Percentiles rank a stretch among this genome's conserved stretches.
Conservation (phyloP, 2,329 filamentous ascomycete genomes). For the Hymenotorrendiella dingleyae region DNA sequence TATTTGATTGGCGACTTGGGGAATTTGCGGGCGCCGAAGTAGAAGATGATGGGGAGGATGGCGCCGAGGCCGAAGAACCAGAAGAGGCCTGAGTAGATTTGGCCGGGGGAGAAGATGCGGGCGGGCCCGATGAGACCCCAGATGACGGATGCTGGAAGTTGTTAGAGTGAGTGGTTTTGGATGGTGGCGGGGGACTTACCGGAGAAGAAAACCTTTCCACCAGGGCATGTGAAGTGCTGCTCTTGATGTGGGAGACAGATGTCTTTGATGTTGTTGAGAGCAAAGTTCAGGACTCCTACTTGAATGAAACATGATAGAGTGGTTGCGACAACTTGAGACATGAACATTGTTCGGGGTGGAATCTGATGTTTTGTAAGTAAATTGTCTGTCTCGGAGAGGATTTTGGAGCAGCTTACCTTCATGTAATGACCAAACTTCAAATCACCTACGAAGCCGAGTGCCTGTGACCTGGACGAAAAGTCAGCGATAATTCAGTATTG, state of each 20-base stretch:
- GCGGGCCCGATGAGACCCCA: slow-evolving; percentile 69
- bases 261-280: slow-evolving; percentile 54
- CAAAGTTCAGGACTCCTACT: slow-evolving; percentile 55
- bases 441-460: slow-evolving; percentile 40
- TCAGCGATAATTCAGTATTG: not conserved
- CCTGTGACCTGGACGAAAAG: slow-evolving; percentile 23
- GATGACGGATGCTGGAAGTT: slow-evolving; percentile 63
- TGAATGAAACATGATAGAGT: slow-evolving; percentile 57
- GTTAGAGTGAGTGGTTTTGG: slow-evolving; percentile 36
- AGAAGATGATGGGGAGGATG: slow-evolving; percentile 55
- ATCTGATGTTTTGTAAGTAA: slow-evolving; percentile 39
- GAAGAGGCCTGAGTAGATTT: slow-evolving; percentile 59
- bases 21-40: slow-evolving; percentile 46
- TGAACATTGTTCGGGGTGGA: slow-evolving; percentile 28
- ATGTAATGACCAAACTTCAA: slow-evolving; percentile 48
- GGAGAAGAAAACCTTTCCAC: slow-evolving; percentile 54
- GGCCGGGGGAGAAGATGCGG: slow-evolving; percentile 61
- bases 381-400: slow-evolving; percentile 49
- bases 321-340: slow-evolving; percentile 52
- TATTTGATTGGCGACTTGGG: slow-evolving; percentile 53
- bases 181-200: slow-evolving; percentile 33
- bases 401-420: slow-evolving; percentile 30
- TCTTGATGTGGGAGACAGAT: slow-evolving; percentile 53
- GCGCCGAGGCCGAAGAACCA: slow-evolving; percentile 69
- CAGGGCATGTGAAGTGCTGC: slow-evolving; percentile 51